These are phyloP conservation scores for Solanum piurae DNA, from an alignment of 257 asterid species.

Conservation along the genomic window DNA sequence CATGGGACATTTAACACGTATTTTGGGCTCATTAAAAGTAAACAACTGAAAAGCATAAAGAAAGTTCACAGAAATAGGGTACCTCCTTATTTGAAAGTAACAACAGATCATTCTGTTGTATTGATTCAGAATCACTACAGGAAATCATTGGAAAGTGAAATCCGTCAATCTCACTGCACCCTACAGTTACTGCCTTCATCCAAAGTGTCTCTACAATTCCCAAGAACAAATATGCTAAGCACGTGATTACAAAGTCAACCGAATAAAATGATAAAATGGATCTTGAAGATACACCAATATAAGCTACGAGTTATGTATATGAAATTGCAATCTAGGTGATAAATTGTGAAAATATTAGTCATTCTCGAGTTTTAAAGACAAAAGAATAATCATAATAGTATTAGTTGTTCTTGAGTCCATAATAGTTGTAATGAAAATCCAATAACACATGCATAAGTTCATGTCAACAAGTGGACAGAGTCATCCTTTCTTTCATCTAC, in stretches of 20 bases:
- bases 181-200: constrained; percentile 34
- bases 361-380: background rate
- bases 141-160: constrained; percentile 56
- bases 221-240: background rate
- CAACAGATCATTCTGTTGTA: constrained; percentile 69
- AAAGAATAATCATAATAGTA: background rate
- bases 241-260: background rate
- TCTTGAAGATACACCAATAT: background rate
- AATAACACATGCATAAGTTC: background rate
- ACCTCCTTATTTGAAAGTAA: constrained; percentile 65
- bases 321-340: background rate
- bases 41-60: background rate
- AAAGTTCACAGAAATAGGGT: background rate
- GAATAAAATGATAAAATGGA: background rate
- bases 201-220: constrained; percentile 41
- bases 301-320: background rate
- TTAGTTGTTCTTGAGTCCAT: background rate
- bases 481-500: background rate
- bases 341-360: background rate
- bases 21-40: background rate
- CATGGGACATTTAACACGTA: background rate
- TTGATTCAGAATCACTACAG: constrained; percentile 22
- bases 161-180: constrained; percentile 61
- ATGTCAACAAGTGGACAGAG: background rate
- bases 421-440: background rate